Base-by-base conservation (phyloP, 495 filamentous ascomycete species). In the Penicillium psychrofluorescens region DNA sequence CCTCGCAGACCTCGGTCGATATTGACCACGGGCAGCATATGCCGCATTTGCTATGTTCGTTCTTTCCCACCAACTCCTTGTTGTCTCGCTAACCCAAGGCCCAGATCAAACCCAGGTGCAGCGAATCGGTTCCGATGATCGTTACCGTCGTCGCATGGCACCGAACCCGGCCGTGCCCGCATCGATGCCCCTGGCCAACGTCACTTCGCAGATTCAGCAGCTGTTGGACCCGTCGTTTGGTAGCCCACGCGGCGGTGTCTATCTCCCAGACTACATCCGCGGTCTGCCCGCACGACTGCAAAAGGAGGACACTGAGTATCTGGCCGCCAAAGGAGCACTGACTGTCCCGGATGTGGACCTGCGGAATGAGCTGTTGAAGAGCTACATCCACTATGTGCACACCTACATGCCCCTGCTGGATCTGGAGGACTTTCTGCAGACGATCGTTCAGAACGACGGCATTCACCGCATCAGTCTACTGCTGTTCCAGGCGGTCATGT, bases 341-440 rank as follows among this genome's bases (percentile, higher is more conserved):
- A 75, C 77, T 0, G 68, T 92, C 9, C 88, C 88, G 0, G 74
- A 78, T 31, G 62, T 70, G n/a, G 59, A 57, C 2, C 59, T 91
- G 28, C 81, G 87, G 54, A 86, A 81, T 59, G 88, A 85, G 40
- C 64, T 92, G 22, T 63, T 95, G 5, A 78, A 79, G 46, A 77
- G 77, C 14, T 91, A 88, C 55, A 71, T 90, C 41, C 83, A 91
- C 56, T 92, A 81, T 61, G 88, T 92, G 7, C 83, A 95, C 55
- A 86, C 88, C 6, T 91, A 85, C 61, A 91, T 92, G 86, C 88
- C 88, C n/a, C 67, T 91, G 22, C 54, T 95, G 38, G 86, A 95
- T 48, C 62, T 88, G 46, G 76, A 83, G 46, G 78, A 87, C 34
- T 88, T 91, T 56, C 57, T 92, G 22, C 62, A 71, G 48, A 78